These are phyloP conservation scores for Hirsutella thompsonii DNA, from an alignment of 2,329 filamentous ascomycete species.

Conservation along the genomic window DNA sequence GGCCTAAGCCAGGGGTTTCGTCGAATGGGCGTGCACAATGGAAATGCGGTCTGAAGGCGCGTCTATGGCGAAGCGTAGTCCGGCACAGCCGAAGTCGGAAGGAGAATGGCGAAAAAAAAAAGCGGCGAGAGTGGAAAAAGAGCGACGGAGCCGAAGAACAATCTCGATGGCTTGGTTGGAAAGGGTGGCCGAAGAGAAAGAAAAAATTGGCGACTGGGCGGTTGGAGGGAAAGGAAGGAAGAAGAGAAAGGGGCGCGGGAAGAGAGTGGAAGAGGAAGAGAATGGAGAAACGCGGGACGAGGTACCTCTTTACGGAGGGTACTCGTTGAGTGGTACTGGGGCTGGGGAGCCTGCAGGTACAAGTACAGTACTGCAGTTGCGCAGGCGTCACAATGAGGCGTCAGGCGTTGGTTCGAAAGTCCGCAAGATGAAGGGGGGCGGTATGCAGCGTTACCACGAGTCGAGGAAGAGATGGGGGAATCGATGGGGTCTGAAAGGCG, in stretches of 20 bases:
- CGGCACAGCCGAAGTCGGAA: slow-evolving; percentile 8
- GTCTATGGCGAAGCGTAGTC: background rate
- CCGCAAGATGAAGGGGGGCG: no score
- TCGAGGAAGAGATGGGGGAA: no score
- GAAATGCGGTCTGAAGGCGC: background rate
- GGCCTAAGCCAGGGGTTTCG: background rate
- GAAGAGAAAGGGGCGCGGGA: background rate
- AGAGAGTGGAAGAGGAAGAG: no score
- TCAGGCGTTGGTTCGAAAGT: no score
- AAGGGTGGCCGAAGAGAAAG: slow-evolving; percentile 1
- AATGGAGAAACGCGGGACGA: no score
- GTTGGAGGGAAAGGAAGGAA: background rate
- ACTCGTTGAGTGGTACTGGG: no score
- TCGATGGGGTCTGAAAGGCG: no score
- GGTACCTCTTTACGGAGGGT: background rate
- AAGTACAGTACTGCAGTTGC: no score
- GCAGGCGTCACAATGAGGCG: no score
- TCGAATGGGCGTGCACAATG: background rate
- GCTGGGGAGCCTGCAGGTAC: no score
- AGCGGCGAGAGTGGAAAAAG: slow-evolving; percentile 1
- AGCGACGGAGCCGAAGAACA: slow-evolving; percentile 3
- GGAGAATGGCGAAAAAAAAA: slow-evolving; percentile 4
- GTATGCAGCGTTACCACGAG: no score
- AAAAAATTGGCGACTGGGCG: slow-evolving; percentile 1
- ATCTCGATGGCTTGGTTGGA: background rate